Conservation (phyloP, 805 yeast genomes). For the Hanseniaspora nectarophila region DNA sequence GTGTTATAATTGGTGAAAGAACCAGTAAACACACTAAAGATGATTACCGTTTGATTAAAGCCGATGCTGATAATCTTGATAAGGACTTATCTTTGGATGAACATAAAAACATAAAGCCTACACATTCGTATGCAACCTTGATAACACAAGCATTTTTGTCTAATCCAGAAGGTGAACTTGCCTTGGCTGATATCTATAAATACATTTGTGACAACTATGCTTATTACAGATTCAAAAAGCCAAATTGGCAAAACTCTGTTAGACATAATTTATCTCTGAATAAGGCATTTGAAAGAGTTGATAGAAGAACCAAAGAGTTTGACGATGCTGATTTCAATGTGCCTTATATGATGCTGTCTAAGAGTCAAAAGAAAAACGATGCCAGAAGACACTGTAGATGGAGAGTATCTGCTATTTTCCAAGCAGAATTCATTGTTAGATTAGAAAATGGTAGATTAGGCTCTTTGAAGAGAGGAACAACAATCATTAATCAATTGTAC, state of each 20-base stretch:
- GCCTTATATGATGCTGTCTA: neutral
- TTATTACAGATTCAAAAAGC: constrained; percentile 77
- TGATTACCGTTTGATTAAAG: neutral
- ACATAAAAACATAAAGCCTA: constrained; percentile 83
- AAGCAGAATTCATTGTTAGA: constrained; percentile 71
- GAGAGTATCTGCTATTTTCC: constrained; percentile 81
- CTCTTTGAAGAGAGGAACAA: constrained; percentile 66
- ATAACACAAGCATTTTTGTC: constrained; percentile 93
- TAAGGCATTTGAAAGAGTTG: constrained; percentile 95
- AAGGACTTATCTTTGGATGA: constrained; percentile 75
- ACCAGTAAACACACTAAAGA: constrained; percentile 3
- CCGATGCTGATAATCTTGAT: neutral
- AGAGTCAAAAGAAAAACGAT: constrained; percentile 50
- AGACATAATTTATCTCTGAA: constrained; percentile 88
- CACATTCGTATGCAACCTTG: constrained; percentile 95
- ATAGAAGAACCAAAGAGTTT: constrained; percentile 42
- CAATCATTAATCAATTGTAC: constrained; percentile 69
- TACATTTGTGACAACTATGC: constrained; percentile 86
- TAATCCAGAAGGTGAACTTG: constrained; percentile 73
- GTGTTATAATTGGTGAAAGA: constrained; percentile 10
- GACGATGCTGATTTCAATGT: neutral
- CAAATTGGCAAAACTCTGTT: constrained; percentile 98
- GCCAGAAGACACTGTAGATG: constrained; percentile 99
- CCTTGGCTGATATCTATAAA: constrained; percentile 80
- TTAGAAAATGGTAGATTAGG: constrained; percentile 64